Base-by-base conservation (phyloP, 2,329 filamentous ascomycete species). In the Alternaria alternata region DNA sequence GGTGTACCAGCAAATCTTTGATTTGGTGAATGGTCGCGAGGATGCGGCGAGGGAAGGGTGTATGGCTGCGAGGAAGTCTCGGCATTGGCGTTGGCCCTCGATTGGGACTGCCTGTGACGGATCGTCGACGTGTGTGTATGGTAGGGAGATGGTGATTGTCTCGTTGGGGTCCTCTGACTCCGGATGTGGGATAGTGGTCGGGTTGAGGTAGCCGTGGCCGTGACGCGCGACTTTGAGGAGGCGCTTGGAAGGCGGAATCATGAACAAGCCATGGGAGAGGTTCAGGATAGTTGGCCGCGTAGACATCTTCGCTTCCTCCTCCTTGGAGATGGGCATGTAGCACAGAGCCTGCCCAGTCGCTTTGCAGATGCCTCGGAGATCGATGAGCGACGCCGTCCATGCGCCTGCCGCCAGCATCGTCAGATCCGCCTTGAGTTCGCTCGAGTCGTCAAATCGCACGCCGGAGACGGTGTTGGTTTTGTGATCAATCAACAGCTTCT, bases 331-430 rank as follows among this genome's bases (percentile, higher is more conserved):
- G 64, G 88, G 84, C 66, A 97, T 81, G 80, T 96, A 97, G 12
- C 86, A 90, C 26, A 98, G 75, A 0, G 87, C 86, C 72, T 98
- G 94, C 14, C 92, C 94, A 0, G 93, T 96, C 3, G 94, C 91
- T 64, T 90, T 86, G 39, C 89, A 89, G 44, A 91, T 87, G 26
- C 92, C 92, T 47, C 89, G 84, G 1, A 97, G 82, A 77, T 97
- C 91, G 57, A 97, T 81, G 22, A 97, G 84, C 1, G 86, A 85
- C 3, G 89, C 87, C 2, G 91, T 92, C 94, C 94, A 98, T 5
- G 94, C 93, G 16, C 94, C 94, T 0, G 93, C 89, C 0, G 94
- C 93, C 3, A 96, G 84, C 56, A 97, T 83, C 34, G 91, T 89
- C 7, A 96, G 83, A 59, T 92, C 91, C 2, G 91, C 91, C 4